phyloP scores from a whole-genome alignment of 169 alveolate species.

The Plasmodium coatneyi region DNA sequence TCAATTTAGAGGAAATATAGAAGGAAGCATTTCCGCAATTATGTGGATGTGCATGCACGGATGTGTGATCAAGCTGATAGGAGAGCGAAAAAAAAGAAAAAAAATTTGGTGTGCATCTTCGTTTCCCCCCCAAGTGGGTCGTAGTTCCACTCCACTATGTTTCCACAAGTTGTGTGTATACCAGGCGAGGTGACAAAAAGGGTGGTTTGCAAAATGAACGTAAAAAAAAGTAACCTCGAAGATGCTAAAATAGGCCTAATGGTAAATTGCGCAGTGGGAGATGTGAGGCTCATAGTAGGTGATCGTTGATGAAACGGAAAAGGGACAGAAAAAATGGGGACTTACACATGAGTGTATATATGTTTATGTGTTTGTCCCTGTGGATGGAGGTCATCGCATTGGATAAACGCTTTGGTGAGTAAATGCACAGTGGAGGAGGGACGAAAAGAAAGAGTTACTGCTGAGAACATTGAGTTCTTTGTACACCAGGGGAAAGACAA shows the following conservation, averaged over 20 bases:
- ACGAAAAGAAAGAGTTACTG: not conserved
- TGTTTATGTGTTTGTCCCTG: not conserved
- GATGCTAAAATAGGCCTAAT: not conserved
- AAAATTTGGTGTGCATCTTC: not conserved
- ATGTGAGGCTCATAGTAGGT: no score
- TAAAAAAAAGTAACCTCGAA: not conserved
- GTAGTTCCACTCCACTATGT: not conserved
- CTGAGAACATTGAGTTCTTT: not conserved
- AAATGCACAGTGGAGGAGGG: not conserved
- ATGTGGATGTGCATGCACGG: not conserved
- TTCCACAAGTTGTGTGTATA: not conserved
- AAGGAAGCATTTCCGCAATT: not conserved
- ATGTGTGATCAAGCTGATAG: not conserved
- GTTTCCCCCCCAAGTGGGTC: not conserved
- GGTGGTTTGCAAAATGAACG: not conserved
- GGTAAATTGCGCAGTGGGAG: not conserved
- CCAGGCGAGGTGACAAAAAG: not conserved
- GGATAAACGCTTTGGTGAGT: not conserved
- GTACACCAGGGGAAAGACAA: not conserved
- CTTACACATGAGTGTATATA: not conserved
- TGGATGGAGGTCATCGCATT: not conserved
- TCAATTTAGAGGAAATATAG: not conserved
- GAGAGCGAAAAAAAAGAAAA: no score
- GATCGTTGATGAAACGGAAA: not conserved
- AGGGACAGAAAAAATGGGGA: not conserved